These are phyloP conservation scores for Cyamopsis tetragonoloba DNA, from an alignment of 306 rosid genomes.

Conservation along the genomic window DNA sequence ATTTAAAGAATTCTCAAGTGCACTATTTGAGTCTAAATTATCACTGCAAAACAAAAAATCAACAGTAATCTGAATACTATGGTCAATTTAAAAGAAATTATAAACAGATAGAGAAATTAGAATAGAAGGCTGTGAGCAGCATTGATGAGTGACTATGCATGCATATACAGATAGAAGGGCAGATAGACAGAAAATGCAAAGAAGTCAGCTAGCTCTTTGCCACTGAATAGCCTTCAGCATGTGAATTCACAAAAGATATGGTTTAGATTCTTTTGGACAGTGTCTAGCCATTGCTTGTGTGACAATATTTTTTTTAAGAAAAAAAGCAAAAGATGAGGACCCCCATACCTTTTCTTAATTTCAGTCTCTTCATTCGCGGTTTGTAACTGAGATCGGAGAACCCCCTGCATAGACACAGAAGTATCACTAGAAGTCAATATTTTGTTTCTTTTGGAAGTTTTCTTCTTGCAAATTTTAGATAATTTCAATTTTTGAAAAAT, in stretches of 20 bases:
- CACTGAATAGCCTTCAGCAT: slow-evolving; percentile 2
- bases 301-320: background rate
- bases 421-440: slow-evolving; percentile 16
- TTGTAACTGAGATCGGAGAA: slow-evolving; percentile 75
- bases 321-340: background rate
- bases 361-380: slow-evolving; percentile 78
- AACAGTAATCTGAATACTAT: slow-evolving; percentile 19
- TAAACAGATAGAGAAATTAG: background rate
- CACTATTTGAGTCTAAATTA: slow-evolving; percentile 63
- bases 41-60: slow-evolving; percentile 60
- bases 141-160: slow-evolving; percentile 2
- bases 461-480: background rate
- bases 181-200: slow-evolving; percentile 6
- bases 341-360: slow-evolving; percentile 61
- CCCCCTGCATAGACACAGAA: slow-evolving; percentile 57
- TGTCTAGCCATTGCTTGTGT: slow-evolving; percentile 1
- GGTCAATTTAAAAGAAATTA: background rate
- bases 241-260: slow-evolving; percentile 19
- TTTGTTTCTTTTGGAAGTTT: background rate
- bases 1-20: slow-evolving; percentile 88
- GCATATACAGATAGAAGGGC: slow-evolving; percentile 5
- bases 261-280: slow-evolving; percentile 2
- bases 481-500: background rate
- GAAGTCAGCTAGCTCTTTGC: background rate
- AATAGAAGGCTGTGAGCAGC: background rate